A percentile compares a stretch with the other conserved stretches of the same genome.
Conservation (phyloP, 768 basidiomycete species). For the Candolleomyces aberdarensis region DNA sequence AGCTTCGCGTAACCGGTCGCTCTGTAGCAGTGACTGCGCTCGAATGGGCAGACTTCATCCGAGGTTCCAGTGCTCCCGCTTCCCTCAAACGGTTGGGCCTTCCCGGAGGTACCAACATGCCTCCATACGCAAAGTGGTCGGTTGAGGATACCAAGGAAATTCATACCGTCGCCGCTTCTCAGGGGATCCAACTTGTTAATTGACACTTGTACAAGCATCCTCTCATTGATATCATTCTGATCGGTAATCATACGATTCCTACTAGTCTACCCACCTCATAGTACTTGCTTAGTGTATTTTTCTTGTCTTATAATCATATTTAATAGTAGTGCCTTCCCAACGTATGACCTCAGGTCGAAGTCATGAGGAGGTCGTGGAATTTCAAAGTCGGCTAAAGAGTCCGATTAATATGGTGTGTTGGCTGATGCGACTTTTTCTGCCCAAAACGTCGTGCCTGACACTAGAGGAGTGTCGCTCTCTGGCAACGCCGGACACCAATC, state of each 20-base stretch:
- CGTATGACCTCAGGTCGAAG: neutral
- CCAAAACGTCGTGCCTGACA: neutral
- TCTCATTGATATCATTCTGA: neutral
- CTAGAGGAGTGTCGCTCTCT: neutral
- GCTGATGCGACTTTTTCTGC: too few species aligned
- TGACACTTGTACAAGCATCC: neutral
- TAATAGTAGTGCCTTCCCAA: too few species aligned
- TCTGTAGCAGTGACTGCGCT: conserved; percentile 29
- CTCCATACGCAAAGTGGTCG: conserved; percentile 40
- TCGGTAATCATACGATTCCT: neutral
- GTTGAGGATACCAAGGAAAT: conserved; percentile 15
- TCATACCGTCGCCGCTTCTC: conserved; percentile 14
- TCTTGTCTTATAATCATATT: too few species aligned
- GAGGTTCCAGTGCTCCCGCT: conserved; percentile 27
- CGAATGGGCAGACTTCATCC: conserved; percentile 42
- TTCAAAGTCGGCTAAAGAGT: neutral
- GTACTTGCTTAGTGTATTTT: neutral
- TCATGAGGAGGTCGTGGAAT: neutral
- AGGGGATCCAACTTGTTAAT: conserved; percentile 11
- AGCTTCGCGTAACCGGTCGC: conserved; percentile 40
- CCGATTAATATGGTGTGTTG: neutral
- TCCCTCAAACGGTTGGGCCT: conserved; percentile 32
- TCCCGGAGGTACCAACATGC: conserved; percentile 36
- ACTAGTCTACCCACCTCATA: neutral
- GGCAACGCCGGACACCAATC: neutral